phyloP scores from a whole-genome alignment of 495 filamentous ascomycete genomes.

The Penicillium soppii region DNA sequence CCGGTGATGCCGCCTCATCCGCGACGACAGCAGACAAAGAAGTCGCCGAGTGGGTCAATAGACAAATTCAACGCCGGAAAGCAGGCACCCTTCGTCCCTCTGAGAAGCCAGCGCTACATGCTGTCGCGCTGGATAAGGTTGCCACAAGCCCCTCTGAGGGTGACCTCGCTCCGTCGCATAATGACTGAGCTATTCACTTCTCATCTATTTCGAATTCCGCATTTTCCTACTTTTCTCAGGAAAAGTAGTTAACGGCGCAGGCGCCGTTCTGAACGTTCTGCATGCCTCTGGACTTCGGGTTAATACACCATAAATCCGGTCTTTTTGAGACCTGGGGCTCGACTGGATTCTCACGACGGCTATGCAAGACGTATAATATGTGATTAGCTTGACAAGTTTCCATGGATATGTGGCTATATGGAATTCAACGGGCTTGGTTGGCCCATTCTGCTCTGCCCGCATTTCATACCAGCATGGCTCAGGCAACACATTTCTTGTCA shows the following conservation, averaged over 20 bases:
- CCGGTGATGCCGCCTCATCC: constrained; percentile 42
- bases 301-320: background rate
- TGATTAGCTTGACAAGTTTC: background rate
- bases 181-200: constrained; percentile 10
- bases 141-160: constrained; percentile 36
- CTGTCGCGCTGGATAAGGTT: constrained; percentile 68
- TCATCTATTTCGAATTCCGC: background rate
- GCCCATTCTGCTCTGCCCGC: background rate
- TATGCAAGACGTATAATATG: background rate
- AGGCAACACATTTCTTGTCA: background rate
- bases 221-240: constrained; percentile 1
- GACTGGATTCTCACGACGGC: background rate
- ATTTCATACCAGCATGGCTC: background rate
- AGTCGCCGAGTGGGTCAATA: constrained; percentile 81
- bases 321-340: background rate
- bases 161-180: constrained; percentile 14
- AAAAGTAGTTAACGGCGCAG: constrained; percentile 14
- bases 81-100: constrained; percentile 46
- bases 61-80: constrained; percentile 61
- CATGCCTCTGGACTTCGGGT: background rate
- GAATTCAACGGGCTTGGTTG: background rate
- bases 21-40: constrained; percentile 64
- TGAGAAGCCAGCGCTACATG: constrained; percentile 72
- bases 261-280: constrained; percentile 19
- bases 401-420: background rate